Base-by-base conservation (phyloP, 495 filamentous ascomycete species). In the Friedmanniomyces endolithicus region DNA sequence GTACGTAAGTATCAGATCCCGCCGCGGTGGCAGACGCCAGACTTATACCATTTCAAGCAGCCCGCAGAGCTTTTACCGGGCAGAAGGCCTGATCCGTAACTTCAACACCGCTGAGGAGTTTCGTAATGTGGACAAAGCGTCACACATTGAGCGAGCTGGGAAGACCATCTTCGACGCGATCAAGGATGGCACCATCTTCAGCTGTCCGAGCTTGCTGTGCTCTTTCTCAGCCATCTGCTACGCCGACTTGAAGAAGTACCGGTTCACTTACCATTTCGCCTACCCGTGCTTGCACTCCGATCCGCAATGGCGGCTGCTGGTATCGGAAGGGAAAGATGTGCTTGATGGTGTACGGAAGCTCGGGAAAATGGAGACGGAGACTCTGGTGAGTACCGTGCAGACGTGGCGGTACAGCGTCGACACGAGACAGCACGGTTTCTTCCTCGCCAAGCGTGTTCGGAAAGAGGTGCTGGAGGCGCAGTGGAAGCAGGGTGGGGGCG, bases 111-210 rank as follows among this genome's bases (percentile, higher is more conserved):
- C 94, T 54, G 92, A 97, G 61, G 88, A 94, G 60, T 98, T 95
- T 70, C 82, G 79, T 56, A 84, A 79, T 60, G 68, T 79, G 19
- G 83, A 95, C 63, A 88, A 87, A 67, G 60, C 71, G 2, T 78
- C 75, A 17, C 76, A 94, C 64, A 73, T 98, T 31, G 76, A 82
- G 39, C 80, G 82, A 43, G 78, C 83, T 23, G 90, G 83, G 9
- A 78, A 79, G 56, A 90, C 81, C 86, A 87, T 98, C 49, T 96
- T 90, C 94, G 88, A 96, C 71, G 92, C 92, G 24, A 94, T 97
- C 61, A 80, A 85, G 57, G 92, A 98, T 67, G 90, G 90, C 19
- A 94, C 87, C 7, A 95, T 98, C 59, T 95, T 90, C 68, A 90
- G 87, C 11, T 86, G 87, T 29, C 92, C 94, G 12, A 95, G 90